A percentile compares a stretch with the other conserved stretches of the same genome.
phyloP scores from a whole-genome alignment of 1,139 yeast genomes.

The Taphrina flavorubra region DNA sequence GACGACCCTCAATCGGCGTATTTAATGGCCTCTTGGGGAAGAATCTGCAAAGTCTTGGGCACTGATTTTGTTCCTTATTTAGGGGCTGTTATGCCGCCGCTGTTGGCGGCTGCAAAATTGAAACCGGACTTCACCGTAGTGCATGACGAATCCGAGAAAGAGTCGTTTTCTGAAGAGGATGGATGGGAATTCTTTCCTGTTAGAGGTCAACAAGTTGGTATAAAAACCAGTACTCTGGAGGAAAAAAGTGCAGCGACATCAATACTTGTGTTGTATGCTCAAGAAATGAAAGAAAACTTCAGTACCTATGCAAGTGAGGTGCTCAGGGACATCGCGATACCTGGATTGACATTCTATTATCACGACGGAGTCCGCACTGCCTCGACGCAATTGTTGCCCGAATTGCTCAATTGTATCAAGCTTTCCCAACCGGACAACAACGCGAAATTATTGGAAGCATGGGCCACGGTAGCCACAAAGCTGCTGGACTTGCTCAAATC shows the following conservation, averaged over 20 bases:
- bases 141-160: conserved; percentile 85
- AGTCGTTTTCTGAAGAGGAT: conserved; percentile 78
- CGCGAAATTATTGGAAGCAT: conserved; percentile 64
- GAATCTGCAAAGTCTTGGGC: conserved; percentile 85
- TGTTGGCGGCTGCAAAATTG: conserved; percentile 82
- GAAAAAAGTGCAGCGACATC: conserved; percentile 94
- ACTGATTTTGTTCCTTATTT: conserved; percentile 85
- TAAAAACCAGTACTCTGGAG: conserved; percentile 88
- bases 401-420: conserved; percentile 72
- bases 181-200: conserved; percentile 95
- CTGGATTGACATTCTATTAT: conserved; percentile 86
- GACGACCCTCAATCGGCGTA: conserved; percentile 90
- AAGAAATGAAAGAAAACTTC: conserved; percentile 80
- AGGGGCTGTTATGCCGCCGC: conserved; percentile 87
- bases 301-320: conserved; percentile 82
- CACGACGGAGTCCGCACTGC: conserved; percentile 95
- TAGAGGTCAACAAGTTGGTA: conserved; percentile 91
- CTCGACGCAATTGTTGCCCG: conserved; percentile 83
- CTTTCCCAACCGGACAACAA: conserved; percentile 58
- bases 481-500: conserved; percentile 69
- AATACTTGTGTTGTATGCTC: conserved; percentile 82
- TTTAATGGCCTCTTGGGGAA: conserved; percentile 95
- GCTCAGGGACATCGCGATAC: conserved; percentile 77
- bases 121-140: conserved; percentile 86
- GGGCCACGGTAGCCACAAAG: conserved; percentile 74